Base-by-base conservation (phyloP, 2,329 filamentous ascomycete genomes). In the Aspergillus unguis region DNA sequence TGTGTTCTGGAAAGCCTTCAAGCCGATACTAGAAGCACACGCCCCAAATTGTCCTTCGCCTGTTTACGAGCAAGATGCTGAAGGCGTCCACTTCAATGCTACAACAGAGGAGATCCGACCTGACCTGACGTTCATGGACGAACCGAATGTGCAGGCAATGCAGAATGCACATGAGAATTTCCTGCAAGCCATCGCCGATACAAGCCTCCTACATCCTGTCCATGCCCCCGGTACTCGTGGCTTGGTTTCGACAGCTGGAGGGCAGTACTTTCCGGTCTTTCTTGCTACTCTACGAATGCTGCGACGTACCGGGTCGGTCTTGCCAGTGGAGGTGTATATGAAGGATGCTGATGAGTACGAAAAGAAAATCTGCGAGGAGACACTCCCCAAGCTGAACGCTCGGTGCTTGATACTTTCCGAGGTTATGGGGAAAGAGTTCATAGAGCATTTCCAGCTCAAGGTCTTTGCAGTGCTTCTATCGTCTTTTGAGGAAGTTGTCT, bases 401-500 rank as follows among this genome's bases (percentile, higher is more conserved):
- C 66, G 64, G 36, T 77, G 75, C 53, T 38, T 76, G 28, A 62
- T 78, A 0, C 58, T 80, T 3, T 69, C 72, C 1, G 72, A 77
- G 35, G 67, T 76, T 10, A 59, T 78, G 6, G 63, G 70, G 4
- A 67, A 66, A 43, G 60, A 65, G 4, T 60, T 68, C 6, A 71
- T 80, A 48, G 66, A 65, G 25, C 69, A 74, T 46, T 82, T 75
- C 61, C 81, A 84, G 60, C 77, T 79, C 69, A 84, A 84, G 63
- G 73, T 79, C 35, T 77, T 83, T 57, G 73, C 81, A 3, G 75
- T 84, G 17, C 69, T 85, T 2, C 79, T 83, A 56, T 83, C 81
- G 1, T 78, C 80, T 3, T 85, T 83, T 57, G 78, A 83, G 61
- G 75, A 83, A 48, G 74, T 82, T 8, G 71, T 85, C 17, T 83